A percentile compares a stretch with the other conserved stretches of the same genome.
These are phyloP conservation scores for Collybia nuda DNA, from an alignment of 768 basidiomycete genomes.

Conservation along the genomic window DNA sequence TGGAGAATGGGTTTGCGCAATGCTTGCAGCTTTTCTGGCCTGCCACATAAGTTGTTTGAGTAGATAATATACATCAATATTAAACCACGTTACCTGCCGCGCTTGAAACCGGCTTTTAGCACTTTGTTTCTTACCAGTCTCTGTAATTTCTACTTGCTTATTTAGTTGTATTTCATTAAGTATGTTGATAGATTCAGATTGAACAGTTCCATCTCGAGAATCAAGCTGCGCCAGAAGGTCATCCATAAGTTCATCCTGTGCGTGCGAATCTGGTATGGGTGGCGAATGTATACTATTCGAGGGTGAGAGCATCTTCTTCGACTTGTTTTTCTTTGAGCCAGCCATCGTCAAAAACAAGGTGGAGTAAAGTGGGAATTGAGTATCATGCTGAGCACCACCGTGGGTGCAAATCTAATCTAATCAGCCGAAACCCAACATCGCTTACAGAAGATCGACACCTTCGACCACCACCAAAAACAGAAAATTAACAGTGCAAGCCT, in stretches of 20 bases:
- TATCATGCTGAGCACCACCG: conserved; percentile 12
- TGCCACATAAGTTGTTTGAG: conserved; percentile 23
- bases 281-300: conserved; percentile 27
- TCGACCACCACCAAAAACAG: too few species aligned
- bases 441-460: too few species aligned
- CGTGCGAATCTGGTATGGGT: conserved; percentile 12
- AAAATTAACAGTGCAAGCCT: too few species aligned
- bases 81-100: conserved; percentile 51
- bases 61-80: background rate
- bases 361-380: background rate
- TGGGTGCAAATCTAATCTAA: too few species aligned
- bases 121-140: conserved; percentile 45
- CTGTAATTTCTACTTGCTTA: conserved; percentile 26
- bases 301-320: conserved; percentile 43
- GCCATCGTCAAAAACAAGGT: conserved; percentile 32
- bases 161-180: conserved; percentile 47
- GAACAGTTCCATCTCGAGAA: conserved; percentile 50
- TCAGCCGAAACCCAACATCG: too few species aligned
- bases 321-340: conserved; percentile 56
- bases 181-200: conserved; percentile 47
- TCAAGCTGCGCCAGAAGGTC: conserved; percentile 80
- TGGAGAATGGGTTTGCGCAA: conserved; percentile 51
- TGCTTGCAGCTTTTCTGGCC: conserved; percentile 71
- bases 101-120: conserved; percentile 67
- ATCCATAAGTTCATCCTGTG: conserved; percentile 66